Conservation (phyloP, 257 asterid genomes). For the Jasminum sambac region DNA sequence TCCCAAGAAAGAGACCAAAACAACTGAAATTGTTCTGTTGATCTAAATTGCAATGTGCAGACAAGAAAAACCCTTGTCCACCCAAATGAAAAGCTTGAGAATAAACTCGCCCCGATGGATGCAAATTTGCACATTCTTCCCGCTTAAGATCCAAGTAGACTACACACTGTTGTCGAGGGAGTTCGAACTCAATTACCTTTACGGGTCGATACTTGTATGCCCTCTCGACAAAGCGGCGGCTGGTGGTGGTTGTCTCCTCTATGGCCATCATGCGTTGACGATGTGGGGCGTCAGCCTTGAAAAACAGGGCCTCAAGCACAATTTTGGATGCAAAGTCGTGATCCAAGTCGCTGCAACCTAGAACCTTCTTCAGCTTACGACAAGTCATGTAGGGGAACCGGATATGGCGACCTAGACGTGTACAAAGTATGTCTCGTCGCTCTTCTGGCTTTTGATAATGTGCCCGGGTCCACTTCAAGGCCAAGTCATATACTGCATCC, state of each 20-base stretch:
- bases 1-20: constrained; percentile 32
- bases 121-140: constrained; percentile 29
- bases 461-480: constrained; percentile 31
- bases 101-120: constrained; percentile 33
- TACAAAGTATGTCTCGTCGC: constrained; percentile 26
- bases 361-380: constrained; percentile 32
- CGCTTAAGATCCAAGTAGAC: constrained; percentile 35
- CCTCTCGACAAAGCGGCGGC: constrained; percentile 31
- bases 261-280: constrained; percentile 31
- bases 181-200: constrained; percentile 35
- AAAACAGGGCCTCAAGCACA: constrained; percentile 36
- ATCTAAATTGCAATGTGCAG: constrained; percentile 36
- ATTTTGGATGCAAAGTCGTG: constrained; percentile 30
- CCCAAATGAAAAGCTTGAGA: constrained; percentile 38
- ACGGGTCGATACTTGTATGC: constrained; percentile 36
- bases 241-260: constrained; percentile 18
- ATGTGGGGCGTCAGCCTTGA: constrained; percentile 33
- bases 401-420: constrained; percentile 27
- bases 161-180: constrained; percentile 29
- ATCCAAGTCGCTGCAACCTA: constrained; percentile 29
- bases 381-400: constrained; percentile 36
- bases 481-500: constrained; percentile 33
- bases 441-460: constrained; percentile 28
- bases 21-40: constrained; percentile 33
- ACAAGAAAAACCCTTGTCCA: constrained; percentile 34